phyloP scores from a whole-genome alignment of 148 eudicot genomes.

The Hydrangea macrophylla region DNA sequence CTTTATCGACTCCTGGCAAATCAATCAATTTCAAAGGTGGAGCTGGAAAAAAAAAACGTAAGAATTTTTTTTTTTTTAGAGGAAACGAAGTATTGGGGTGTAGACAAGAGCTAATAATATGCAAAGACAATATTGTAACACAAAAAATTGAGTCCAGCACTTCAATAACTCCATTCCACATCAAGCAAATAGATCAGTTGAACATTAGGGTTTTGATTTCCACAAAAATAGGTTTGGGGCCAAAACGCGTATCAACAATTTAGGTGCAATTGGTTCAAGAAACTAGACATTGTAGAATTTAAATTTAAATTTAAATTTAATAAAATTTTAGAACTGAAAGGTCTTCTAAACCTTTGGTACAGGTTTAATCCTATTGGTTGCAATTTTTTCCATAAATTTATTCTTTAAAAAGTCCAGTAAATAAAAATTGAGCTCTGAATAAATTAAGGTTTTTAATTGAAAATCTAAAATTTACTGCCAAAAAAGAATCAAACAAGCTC shows the following conservation, averaged over 20 bases:
- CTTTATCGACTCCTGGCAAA: slow-evolving; percentile 93
- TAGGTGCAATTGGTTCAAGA: not conserved
- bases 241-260: not conserved
- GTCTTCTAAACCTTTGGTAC: no score
- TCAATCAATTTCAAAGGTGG: slow-evolving; percentile 89
- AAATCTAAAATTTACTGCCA: no score
- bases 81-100: not conserved
- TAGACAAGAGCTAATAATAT: not conserved
- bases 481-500: no score
- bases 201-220: not conserved
- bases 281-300: not conserved
- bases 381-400: no score
- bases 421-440: no score
- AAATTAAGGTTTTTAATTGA: no score
- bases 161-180: not conserved
- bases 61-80: no score
- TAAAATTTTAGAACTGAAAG: slow-evolving; percentile 1
- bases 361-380: no score
- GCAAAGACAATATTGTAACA: not conserved
- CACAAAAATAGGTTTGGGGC: not conserved
- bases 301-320: not conserved
- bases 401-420: no score
- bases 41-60: slow-evolving; percentile 44
- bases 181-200: not conserved
- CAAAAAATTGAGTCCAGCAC: not conserved